These are phyloP conservation scores for Citrus medica DNA, from an alignment of 345 rosid species.

Conservation along the genomic window DNA sequence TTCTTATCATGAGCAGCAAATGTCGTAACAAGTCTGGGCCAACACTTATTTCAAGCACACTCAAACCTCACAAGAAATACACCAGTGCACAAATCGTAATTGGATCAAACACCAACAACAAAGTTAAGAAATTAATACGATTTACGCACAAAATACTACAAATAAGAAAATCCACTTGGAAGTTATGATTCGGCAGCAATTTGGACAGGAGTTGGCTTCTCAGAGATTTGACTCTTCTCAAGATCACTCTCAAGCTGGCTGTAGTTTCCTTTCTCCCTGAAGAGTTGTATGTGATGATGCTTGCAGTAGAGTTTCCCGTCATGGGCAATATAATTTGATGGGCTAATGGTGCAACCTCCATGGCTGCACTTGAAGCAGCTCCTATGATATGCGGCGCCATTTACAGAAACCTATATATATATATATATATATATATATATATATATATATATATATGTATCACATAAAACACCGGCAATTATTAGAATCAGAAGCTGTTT, in stretches of 20 bases:
- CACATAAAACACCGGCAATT: no score
- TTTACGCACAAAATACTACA: neutral
- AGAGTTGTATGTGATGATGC: slow-evolving; percentile 63
- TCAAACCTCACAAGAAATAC: neutral
- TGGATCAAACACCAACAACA: neutral
- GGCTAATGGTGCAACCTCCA: slow-evolving; percentile 67
- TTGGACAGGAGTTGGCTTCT: slow-evolving; percentile 17
- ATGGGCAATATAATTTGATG: slow-evolving; percentile 62
- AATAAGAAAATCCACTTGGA: neutral
- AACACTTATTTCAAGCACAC: neutral
- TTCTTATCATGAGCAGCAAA: neutral
- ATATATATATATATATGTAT: neutral
- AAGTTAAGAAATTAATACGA: neutral
- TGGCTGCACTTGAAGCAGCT: slow-evolving; percentile 58
- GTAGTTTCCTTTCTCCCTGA: slow-evolving; percentile 67
- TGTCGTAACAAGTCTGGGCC: slow-evolving; percentile 4
- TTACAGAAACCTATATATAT: slow-evolving; percentile 42
- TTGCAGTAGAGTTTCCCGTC: slow-evolving; percentile 68
- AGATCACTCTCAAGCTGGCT: slow-evolving; percentile 52
- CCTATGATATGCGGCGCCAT: slow-evolving; percentile 51
- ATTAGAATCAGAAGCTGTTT: neutral
- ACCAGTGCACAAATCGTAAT: slow-evolving; percentile 1
- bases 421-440: no score
- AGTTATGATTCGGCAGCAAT: slow-evolving; percentile 30
- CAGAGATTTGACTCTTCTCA: slow-evolving; percentile 17